Base-by-base conservation (phyloP, 2,329 filamentous ascomycete species). In the Lasiodiplodia sp. region DNA sequence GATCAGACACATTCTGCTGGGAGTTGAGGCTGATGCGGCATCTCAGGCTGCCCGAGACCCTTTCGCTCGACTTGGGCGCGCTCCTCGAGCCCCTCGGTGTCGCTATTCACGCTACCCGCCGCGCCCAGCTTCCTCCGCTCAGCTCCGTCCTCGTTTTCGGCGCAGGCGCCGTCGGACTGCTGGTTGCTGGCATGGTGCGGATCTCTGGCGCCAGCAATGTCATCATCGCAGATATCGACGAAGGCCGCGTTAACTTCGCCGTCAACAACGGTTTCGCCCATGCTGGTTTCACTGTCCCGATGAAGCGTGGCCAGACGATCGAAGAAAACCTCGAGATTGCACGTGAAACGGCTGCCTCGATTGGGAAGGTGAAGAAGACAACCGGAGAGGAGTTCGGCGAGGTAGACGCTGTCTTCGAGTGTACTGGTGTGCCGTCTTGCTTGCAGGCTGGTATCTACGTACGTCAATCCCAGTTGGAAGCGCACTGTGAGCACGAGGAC, bases 371-470 rank as follows among this genome's bases (percentile, higher is more conserved):
- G 0, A 72, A 75, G 55, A 75, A 74, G 58, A 71, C 70, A n/a
- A 77, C 73, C 31, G 77, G 76, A 34, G 72, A 74, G 23, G 70
- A 72, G 12, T 72, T 83, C 18, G 82, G 82, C 1, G 89, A 91
- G 57, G 86, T 92, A 2, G 90, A 92, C 74, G 79, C 90, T 5
- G 87, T 90, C 0, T 93, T 93, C 71, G 91, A 94, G 78, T 93
- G 91, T 75, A 93, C 91, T 0, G 91, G 91, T 34, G 92, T 93
- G 70, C 90, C 92, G 71, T 84, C 87, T 0, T 93, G 91, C 76
- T 89, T 92, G 80, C 91, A 93, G 76, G 90, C 90, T 1, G 86
- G 88, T n/a, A 87, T 94, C 23, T 93, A 91, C 72, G 89, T 84
- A 72, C 76, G 80, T 55, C 23, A 40, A 23, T 25, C 23, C 21